Evolutionary conservation across 2,329 filamentous ascomycete genomes (phyloP).

Genomic region (Nemania diffusa): DNA sequence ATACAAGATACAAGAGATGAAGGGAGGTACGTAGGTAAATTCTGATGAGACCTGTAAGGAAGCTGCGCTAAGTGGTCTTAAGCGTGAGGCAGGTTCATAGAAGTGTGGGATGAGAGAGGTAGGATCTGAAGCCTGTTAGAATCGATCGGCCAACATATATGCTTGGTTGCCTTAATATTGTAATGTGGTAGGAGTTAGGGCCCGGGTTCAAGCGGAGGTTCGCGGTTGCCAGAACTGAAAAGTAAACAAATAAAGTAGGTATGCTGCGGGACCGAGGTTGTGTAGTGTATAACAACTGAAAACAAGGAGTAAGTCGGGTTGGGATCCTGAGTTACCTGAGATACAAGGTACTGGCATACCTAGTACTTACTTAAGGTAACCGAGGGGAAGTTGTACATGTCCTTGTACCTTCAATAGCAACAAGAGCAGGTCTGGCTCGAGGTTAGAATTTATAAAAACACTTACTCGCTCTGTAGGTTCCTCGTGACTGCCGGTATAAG

Average conservation of each 20-base stretch:
- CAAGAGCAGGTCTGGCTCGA: not conserved
- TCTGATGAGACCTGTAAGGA: not conserved
- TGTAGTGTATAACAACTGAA: not conserved
- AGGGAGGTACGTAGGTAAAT: not conserved
- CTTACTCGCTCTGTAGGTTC: not conserved
- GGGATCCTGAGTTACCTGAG: not conserved
- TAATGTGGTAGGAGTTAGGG: not conserved
- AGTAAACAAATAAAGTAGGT: not conserved
- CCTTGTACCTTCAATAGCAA: not conserved
- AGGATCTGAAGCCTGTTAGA: not conserved
- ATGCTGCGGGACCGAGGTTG: not conserved
- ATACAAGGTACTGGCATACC: not conserved
- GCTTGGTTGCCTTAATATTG: not conserved
- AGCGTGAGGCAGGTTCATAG: not conserved
- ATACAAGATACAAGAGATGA: not conserved
- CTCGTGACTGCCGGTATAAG: not conserved
- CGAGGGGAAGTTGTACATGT: not conserved
- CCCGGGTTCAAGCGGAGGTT: not conserved
- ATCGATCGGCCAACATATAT: not conserved
- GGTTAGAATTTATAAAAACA: not conserved
- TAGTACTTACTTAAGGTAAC: no score
- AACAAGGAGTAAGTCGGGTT: not conserved
- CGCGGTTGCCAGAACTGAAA: not conserved
- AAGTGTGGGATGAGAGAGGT: slow-evolving; percentile 1
- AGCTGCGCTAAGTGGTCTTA: not conserved